phyloP scores from a whole-genome alignment of 2,329 filamentous ascomycete species.

The Pyricularia sp. region DNA sequence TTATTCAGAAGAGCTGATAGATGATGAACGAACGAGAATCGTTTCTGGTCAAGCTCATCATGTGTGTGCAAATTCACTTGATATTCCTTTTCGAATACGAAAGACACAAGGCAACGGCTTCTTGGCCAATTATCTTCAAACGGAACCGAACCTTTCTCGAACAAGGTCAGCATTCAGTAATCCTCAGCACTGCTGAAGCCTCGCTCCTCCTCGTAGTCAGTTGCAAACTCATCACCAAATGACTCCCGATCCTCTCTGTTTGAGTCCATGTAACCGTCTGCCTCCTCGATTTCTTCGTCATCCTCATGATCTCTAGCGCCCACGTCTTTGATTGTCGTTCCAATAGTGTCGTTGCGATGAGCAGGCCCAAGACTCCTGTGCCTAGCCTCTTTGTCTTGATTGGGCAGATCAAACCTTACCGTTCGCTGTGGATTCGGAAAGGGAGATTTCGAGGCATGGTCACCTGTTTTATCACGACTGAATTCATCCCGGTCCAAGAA shows the following conservation, averaged over 20 bases:
- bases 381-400: neutral
- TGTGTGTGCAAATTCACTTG: neutral
- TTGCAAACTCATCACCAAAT: conserved; percentile 1
- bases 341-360: neutral
- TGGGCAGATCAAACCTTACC: neutral
- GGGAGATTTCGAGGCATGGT: neutral
- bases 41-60: too few species aligned
- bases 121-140: neutral
- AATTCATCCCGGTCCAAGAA: conserved; percentile 1
- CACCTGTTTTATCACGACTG: neutral
- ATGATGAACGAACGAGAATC: too few species aligned
- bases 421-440: neutral
- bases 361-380: neutral
- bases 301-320: conserved; percentile 3
- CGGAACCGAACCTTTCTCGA: neutral
- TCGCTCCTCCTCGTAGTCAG: conserved; percentile 1
- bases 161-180: neutral
- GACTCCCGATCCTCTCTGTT: conserved; percentile 5
- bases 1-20: neutral
- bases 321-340: neutral
- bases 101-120: neutral
- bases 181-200: conserved; percentile 5
- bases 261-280: neutral
- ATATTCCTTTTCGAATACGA: neutral
- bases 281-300: conserved; percentile 5